A percentile compares a stretch with the other conserved stretches of the same genome.
Evolutionary conservation across 2,329 filamentous ascomycete genomes (phyloP).

Genomic region (Talaromyces marneffei): DNA sequence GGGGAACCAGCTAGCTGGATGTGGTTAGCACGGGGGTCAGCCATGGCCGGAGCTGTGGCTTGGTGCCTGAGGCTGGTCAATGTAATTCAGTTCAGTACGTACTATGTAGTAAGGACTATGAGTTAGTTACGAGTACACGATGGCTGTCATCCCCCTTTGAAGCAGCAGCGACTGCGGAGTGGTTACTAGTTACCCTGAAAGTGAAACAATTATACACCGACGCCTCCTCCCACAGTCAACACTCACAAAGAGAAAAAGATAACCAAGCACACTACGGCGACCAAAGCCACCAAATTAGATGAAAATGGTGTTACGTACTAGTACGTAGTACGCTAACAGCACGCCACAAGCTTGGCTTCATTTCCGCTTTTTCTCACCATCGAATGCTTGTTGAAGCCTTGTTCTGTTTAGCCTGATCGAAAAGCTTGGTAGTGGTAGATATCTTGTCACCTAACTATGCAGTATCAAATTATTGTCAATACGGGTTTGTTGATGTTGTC

Average conservation of each 20-base stretch:
- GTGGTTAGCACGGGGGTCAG: background rate
- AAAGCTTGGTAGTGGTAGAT: background rate
- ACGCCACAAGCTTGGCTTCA: slow-evolving; percentile 6
- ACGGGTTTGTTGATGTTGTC: background rate
- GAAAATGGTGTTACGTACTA: no score
- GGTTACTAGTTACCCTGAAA: background rate
- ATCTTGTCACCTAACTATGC: background rate
- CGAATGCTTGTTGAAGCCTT: slow-evolving; percentile 5
- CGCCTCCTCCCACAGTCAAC: background rate
- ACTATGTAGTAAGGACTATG: no score
- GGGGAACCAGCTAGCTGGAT: background rate
- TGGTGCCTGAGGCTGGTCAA: slow-evolving; percentile 4
- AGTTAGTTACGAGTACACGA: no score
- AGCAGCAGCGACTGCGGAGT: background rate
- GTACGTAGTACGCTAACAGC: background rate
- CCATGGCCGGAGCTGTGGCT: background rate
- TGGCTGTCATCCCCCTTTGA: background rate
- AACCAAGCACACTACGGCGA: background rate
- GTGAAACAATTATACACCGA: background rate
- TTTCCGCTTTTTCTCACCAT: background rate
- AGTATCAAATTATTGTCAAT: no score
- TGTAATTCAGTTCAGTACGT: no score
- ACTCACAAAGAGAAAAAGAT: background rate
- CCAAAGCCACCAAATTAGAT: background rate
- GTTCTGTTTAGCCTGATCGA: background rate